These are phyloP conservation scores for Zygoascus sp. DNA, from an alignment of 1,139 yeast genomes.

Conservation along the genomic window DNA sequence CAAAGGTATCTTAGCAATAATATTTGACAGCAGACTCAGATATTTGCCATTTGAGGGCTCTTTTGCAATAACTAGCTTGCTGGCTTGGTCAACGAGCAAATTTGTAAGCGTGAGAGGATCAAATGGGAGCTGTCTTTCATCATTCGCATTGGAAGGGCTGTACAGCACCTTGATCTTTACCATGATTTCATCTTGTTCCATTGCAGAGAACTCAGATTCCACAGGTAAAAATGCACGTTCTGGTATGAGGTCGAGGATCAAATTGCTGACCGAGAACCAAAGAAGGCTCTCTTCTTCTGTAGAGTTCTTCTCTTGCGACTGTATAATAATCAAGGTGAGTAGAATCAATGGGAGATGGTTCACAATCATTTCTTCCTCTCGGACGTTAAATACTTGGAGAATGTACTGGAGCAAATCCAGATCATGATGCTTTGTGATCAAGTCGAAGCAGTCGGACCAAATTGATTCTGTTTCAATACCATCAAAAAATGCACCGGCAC, in stretches of 20 bases:
- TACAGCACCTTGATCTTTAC: constrained; percentile 36
- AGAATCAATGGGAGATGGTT: constrained; percentile 71
- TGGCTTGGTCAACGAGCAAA: constrained; percentile 35
- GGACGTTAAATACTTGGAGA: constrained; percentile 60
- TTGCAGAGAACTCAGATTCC: constrained; percentile 35
- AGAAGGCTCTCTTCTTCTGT: constrained; percentile 6
- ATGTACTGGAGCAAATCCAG: constrained; percentile 55
- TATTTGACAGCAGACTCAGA: constrained; percentile 41
- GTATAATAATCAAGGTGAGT: constrained; percentile 40
- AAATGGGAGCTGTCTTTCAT: constrained; percentile 40
- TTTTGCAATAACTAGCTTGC: not conserved
- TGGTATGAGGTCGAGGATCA: constrained; percentile 49
- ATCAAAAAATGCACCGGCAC: constrained; percentile 71
- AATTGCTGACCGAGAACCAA: constrained; percentile 20
- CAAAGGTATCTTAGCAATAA: constrained; percentile 48
- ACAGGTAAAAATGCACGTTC: constrained; percentile 53
- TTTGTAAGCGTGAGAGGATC: constrained; percentile 43
- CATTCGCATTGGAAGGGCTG: constrained; percentile 23
- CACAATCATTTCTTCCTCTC: constrained; percentile 81
- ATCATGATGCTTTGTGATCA: constrained; percentile 34
- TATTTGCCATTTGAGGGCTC: constrained; percentile 25
- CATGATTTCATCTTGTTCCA: constrained; percentile 26
- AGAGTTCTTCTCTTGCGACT: constrained; percentile 4
- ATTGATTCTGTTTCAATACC: constrained; percentile 75
- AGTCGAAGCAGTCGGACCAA: constrained; percentile 59